Evolutionary conservation across 2,329 filamentous ascomycete species (phyloP), one percentile per base, ranked within the genome.

Genomic region (Alternaria burnsii): DNA sequence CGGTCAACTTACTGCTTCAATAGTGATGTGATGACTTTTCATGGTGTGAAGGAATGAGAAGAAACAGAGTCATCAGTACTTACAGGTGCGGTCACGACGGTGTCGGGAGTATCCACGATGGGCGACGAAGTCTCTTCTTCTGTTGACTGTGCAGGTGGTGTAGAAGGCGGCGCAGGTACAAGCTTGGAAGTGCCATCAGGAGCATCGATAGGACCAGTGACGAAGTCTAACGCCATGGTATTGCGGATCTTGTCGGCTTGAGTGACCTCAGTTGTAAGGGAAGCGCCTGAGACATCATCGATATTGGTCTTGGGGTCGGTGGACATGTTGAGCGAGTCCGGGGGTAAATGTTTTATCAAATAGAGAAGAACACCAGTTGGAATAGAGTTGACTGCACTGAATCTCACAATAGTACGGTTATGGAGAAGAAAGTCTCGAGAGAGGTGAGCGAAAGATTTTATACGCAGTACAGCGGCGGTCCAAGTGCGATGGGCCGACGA

Each of bases 181-280:
- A 43, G 43, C 4, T 50, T 16, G 5, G 52, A 18, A 26, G 51
- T 44, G n/a, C 24, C 41, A 10, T 58, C 53, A 32, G 55, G 38
- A 42, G 53, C 36, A 32, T 50, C 14, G 20, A 43, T 16, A 5
- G 54, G 28, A 1, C 62, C 26, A 12, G 51, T 56, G 40, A 75
- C 61, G 16, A 75, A 40, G 9, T 65, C 51, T n/a, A 76, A 16
- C 44, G 68, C 71, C 72, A 75, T 76, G 16, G 61, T 61, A 36
- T 50, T 58, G 38, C 65, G 65, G 11, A 72, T 71, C 14, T 30
- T 52, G 1, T 65, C 48, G 11, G 53, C 59, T 24, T 54, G 62
- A 52, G 51, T 58, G 52, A 34, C 28, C 52, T 50, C 47, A 48
- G 47, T 44, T 9, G 53, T 32, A 7, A 34, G 22, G 26, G 52